Base-by-base conservation (phyloP, 495 filamentous ascomycete species). In the Aspergillus haitiensis region DNA sequence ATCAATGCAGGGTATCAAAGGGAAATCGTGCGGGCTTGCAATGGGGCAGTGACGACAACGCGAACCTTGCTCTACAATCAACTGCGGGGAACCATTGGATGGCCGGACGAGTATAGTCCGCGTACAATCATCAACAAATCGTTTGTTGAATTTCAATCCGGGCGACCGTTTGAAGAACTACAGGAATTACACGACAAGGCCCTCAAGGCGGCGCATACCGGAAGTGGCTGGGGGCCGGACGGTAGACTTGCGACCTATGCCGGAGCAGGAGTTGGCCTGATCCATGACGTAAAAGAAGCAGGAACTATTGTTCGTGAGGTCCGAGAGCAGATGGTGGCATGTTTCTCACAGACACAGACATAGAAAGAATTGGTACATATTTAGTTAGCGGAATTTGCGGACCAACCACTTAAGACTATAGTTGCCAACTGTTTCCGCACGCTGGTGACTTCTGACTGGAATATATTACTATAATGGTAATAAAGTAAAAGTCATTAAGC, bases 171-270 rank as follows among this genome's bases (percentile, higher is more conserved):
- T 61, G 82, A 84, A 1, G 82, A 87, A 59, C 21, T 27, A 27
- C 21, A 3, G 21, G 21, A 27, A 27, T 27, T 3, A 27, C 21
- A 27, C 21, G 21, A 27, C 21, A 27, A 27, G 21, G 21, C 21
- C 21, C 21, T 27, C 1, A 27, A 27, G 21, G 21, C 21, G 1
- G 21, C 21, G 1, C 21, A 27, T 27, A 27, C 21, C 21, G 21
- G 21, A 27, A 46, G 12, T 10, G 48, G 21, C 13, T 40, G 55
- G 55, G 34, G 34, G 0, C 75, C 75, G 0, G 75, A 82, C 15
- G 86, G 85, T 7, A 77, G 88, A 68, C 72, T 88, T 62, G 86
- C 87, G 6, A 88, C 87, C 13, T 93, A 90, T 78, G 87, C 86
- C 2, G 83, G 82, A 1, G 75, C 80, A 1, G 72, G 72, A 4